A percentile compares a stretch with the other conserved stretches of the same genome.
Evolutionary conservation across 1,139 yeast genomes (phyloP).

Genomic region (Ogataea hybrid): DNA sequence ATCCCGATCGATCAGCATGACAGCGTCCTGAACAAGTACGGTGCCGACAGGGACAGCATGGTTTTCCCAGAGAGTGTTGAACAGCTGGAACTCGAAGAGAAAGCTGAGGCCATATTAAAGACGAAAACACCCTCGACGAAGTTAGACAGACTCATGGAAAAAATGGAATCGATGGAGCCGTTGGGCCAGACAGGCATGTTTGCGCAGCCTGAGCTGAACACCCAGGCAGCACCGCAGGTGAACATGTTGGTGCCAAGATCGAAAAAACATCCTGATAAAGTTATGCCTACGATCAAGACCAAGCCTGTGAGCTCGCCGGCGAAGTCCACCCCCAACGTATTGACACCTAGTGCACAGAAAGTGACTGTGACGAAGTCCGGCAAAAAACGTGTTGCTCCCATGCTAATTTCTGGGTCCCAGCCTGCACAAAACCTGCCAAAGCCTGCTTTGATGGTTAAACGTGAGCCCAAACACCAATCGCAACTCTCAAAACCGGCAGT

Average conservation of each 20-base stretch:
- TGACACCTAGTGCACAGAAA: slow-evolving; percentile 37
- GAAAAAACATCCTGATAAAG: slow-evolving; percentile 30
- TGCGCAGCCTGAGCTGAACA: slow-evolving; percentile 1
- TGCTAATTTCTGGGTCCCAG: slow-evolving; percentile 54
- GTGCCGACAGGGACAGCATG: slow-evolving; percentile 81
- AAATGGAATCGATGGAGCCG: slow-evolving; percentile 8
- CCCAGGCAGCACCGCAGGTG: slow-evolving; percentile 18
- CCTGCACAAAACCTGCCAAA: slow-evolving; percentile 4
- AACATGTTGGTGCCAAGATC: slow-evolving; percentile 30
- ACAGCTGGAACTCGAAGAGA: slow-evolving; percentile 71
- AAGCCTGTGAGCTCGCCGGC: background rate
- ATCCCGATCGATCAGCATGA: slow-evolving; percentile 66
- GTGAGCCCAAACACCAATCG: slow-evolving; percentile 20
- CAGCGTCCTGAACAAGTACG: slow-evolving; percentile 73
- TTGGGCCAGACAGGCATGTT: slow-evolving; percentile 22
- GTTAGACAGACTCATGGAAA: slow-evolving; percentile 39
- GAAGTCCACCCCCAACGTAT: slow-evolving; percentile 22
- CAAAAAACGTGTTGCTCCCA: slow-evolving; percentile 83
- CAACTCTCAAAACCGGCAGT: slow-evolving; percentile 41
- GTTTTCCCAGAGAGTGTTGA: slow-evolving; percentile 85
- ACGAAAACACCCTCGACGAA: slow-evolving; percentile 27
- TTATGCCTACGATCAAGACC: slow-evolving; percentile 19
- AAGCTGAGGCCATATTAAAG: slow-evolving; percentile 34
- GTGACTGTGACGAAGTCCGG: slow-evolving; percentile 74
- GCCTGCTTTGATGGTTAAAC: slow-evolving; percentile 8